Conservation (phyloP, 1,284 basidiomycete genomes). For the Puccinia triticina region DNA sequence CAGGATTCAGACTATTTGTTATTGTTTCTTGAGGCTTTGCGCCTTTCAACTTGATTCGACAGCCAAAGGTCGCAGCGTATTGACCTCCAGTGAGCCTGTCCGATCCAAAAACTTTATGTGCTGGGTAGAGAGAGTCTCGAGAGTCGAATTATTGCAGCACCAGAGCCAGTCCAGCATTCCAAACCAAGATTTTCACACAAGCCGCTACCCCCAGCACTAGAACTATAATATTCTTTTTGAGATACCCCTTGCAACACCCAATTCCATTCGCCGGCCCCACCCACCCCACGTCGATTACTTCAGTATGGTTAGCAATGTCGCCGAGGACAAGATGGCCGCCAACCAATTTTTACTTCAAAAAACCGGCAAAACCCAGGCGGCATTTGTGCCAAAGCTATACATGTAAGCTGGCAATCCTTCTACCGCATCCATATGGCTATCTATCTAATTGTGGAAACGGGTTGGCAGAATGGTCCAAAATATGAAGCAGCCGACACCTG, state of each 20-base stretch:
- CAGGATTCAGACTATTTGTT: slow-evolving; percentile 13
- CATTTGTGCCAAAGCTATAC: slow-evolving; percentile 43
- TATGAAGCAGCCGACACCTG: slow-evolving; percentile 27
- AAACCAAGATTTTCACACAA: neutral
- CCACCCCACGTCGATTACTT: neutral
- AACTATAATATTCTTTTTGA: neutral
- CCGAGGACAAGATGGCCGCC: slow-evolving; percentile 9
- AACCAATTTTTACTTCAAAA: slow-evolving; percentile 32
- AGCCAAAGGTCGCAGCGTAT: slow-evolving; percentile 11
- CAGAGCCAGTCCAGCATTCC: neutral
- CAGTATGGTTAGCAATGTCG: neutral
- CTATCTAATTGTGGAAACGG: neutral
- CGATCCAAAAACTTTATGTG: neutral
- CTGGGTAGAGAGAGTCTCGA: neutral
- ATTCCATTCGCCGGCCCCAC: no score
- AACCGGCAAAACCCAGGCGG: slow-evolving; percentile 40
- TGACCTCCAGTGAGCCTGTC: neutral
- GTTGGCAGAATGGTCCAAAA: slow-evolving; percentile 41
- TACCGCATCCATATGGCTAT: no score
- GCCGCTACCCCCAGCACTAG: neutral
- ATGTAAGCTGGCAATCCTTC: neutral
- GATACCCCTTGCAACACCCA: neutral
- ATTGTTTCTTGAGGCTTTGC: slow-evolving; percentile 35
- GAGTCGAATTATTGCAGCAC: neutral
- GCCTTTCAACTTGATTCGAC: slow-evolving; percentile 8